A percentile compares a stretch with the other conserved stretches of the same genome.
phyloP scores from a whole-genome alignment of 805 yeast genomes.

The Ogataea sp. region DNA sequence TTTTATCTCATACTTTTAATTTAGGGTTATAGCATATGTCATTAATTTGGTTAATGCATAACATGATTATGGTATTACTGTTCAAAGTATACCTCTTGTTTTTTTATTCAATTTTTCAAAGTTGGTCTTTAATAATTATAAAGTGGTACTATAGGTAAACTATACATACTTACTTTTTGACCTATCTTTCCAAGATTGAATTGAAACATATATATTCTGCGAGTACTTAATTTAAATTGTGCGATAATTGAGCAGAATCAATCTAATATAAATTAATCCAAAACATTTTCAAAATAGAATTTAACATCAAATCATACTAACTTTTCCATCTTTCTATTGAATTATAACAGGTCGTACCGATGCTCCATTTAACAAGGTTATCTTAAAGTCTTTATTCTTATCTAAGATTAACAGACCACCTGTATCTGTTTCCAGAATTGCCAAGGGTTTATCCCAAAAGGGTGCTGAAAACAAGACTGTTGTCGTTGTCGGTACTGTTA shows the following conservation, averaged over 20 bases:
- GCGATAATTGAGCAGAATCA: constrained; percentile 46
- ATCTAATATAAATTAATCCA: too few relatives aligned
- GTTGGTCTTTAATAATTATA: not conserved
- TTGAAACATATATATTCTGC: too few relatives aligned
- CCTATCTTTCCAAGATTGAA: too few relatives aligned
- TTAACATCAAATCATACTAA: constrained; percentile 18
- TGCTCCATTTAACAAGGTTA: constrained; percentile 96
- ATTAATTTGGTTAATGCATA: not conserved
- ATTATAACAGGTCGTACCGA: constrained; percentile 80
- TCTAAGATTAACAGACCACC: constrained; percentile 99
- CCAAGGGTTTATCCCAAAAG: constrained; percentile 71
- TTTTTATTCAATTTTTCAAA: constrained; percentile 4
- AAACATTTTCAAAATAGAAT: too few relatives aligned
- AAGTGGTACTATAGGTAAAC: not conserved
- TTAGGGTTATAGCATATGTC: not conserved
- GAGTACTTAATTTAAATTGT: constrained; percentile 21
- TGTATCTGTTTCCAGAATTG: constrained; percentile 88
- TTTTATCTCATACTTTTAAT: not conserved
- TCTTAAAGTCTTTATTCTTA: constrained; percentile 90
- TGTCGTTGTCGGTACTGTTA: constrained; percentile 99
- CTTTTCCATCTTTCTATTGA: constrained; percentile 9
- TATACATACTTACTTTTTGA: too few relatives aligned
- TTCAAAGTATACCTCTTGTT: too few relatives aligned
- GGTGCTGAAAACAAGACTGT: constrained; percentile 88
- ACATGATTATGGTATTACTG: constrained; percentile 2